Evolutionary conservation across 768 basidiomycete genomes (phyloP), one percentile per base, ranked within the genome.

Genomic region (Agaricus blazei): DNA sequence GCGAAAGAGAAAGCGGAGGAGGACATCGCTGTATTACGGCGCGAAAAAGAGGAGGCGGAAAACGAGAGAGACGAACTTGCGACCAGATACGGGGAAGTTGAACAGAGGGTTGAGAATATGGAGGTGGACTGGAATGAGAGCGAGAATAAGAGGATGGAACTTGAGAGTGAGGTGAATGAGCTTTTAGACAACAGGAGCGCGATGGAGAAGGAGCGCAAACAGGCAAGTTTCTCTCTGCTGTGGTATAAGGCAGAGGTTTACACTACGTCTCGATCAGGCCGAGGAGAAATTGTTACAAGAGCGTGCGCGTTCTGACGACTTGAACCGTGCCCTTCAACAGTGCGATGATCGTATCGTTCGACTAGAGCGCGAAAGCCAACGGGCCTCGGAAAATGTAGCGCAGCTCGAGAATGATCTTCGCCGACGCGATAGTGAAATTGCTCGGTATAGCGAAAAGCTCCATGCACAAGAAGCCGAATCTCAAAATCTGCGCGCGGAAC

Each of bases 361-460:
- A 7, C 71, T 86, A 9, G 78, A 78, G 5, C 76, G 79, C 54
- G 85, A 89, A 63, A 75, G 73, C 8, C 75, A 80, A 50, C 81
- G 76, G 59, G 75, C 80, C 5, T 62, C 75, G 36, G 85, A 87
- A 40, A 80, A 73, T 37, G 68, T 78, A 9, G 52, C 71, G n/a
- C 81, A 82, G 24, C 72, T 87, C 15, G 78, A 88, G 67, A 78
- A 79, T 26, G 77, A 80, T 54, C 63, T 87, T 38, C 76, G 72
- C 3, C 74, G 79, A 37, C 81, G 81, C n/a, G 80, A 87, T 54
- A 66, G 72, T 15, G 83, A 88, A 49, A 70, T 84, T 23, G 64
- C 72, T 2, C 74, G 75, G n/a, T 73, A 76, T 37, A 73, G 74
- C 8, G 66, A 73, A 50, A 78, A 75, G 14, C 66, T 83, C 47